Conservation (phyloP, 495 filamentous ascomycete species). For the Podospora anserina region DNA sequence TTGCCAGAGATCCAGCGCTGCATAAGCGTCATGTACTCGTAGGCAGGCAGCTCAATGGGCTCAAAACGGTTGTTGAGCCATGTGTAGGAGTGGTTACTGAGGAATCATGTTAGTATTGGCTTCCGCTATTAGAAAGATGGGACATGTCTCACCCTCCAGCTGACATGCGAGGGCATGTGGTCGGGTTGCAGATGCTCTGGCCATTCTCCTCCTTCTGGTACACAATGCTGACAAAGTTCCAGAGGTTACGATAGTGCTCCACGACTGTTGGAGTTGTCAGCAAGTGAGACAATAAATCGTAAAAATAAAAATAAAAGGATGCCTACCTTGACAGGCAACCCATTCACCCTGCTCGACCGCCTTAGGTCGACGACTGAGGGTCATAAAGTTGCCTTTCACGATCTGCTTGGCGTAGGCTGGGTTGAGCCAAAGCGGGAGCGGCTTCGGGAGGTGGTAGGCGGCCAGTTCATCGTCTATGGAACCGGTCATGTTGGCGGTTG, state of each 20-base stretch:
- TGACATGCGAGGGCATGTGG: conserved; percentile 84
- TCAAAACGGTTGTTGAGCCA: conserved; percentile 71
- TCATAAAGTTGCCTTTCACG: conserved; percentile 96
- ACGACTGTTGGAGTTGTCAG: conserved; percentile 56
- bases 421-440: conserved; percentile 45
- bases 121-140: neutral
- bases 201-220: conserved; percentile 73
- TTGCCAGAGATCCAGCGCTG: conserved; percentile 93
- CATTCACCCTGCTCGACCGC: conserved; percentile 89
- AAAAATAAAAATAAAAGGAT: neutral
- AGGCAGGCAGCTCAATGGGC: conserved; percentile 68
- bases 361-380: conserved; percentile 81
- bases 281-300: neutral
- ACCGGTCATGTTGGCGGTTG: conserved; percentile 31
- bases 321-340: conserved; percentile 87
- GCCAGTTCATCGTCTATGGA: conserved; percentile 45
- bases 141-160: conserved; percentile 69
- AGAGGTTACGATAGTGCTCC: conserved; percentile 83
- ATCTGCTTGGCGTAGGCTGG: conserved; percentile 79
- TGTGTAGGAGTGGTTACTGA: conserved; percentile 80
- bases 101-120: conserved; percentile 13
- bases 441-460: conserved; percentile 50
- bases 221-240: conserved; percentile 77
- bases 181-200: conserved; percentile 73
- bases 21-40: conserved; percentile 86